Conservation (phyloP, 2,329 filamentous ascomycete genomes). For the Ramularia collo-cygni region DNA sequence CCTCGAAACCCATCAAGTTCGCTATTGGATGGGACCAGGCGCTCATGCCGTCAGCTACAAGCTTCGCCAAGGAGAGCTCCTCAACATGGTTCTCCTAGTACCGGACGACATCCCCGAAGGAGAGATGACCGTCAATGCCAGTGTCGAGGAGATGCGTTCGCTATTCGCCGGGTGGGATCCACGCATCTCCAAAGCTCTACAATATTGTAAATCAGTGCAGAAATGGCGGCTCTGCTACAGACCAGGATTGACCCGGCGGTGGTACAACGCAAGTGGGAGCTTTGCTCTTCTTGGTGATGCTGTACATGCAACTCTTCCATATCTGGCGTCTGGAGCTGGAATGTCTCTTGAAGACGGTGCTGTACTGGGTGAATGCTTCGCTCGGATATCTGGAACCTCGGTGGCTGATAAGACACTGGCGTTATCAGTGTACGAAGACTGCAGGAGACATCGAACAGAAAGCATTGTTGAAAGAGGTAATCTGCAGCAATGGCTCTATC, state of each 20-base stretch:
- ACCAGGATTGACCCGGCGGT: conserved; percentile 44
- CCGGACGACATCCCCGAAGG: conserved; percentile 45
- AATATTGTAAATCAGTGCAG: conserved; percentile 50
- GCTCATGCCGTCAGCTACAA: conserved; percentile 49
- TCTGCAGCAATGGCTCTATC: conserved; percentile 56
- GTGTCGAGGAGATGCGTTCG: conserved; percentile 48
- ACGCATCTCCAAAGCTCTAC: conserved; percentile 44
- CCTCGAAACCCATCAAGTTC: conserved; percentile 43
- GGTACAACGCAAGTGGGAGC: conserved; percentile 50
- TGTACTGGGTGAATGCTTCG: conserved; percentile 40
- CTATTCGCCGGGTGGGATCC: conserved; percentile 52
- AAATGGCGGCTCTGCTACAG: conserved; percentile 58
- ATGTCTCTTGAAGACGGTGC: conserved; percentile 57
- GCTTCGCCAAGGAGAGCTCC: conserved; percentile 41
- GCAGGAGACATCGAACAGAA: conserved; percentile 52
- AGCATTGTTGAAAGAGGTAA: conserved; percentile 54
- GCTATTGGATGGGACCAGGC: conserved; percentile 48
- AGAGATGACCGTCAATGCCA: conserved; percentile 41
- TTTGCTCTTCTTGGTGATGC: conserved; percentile 58
- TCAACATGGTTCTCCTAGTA: conserved; percentile 47
- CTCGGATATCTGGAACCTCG: conserved; percentile 2
- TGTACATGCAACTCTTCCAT: conserved; percentile 58
- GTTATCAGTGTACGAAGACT: conserved; percentile 49
- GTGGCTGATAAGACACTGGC: conserved; percentile 4
- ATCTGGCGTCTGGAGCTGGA: conserved; percentile 51